Evolutionary conservation across 441 rosid species (phyloP).

Genomic region (Populus hybrid): DNA sequence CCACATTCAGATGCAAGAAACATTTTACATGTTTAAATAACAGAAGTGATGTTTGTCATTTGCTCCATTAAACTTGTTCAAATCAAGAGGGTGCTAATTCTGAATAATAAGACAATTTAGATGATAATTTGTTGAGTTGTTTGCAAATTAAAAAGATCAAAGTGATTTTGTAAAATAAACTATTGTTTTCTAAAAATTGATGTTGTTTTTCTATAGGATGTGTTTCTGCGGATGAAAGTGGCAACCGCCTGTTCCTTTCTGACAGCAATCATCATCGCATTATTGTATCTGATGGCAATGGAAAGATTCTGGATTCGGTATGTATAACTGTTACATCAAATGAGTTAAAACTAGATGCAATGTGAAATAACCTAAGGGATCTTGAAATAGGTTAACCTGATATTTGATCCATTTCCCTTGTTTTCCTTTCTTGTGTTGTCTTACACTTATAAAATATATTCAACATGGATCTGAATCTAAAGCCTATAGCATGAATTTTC

Average conservation of each 20-base stretch:
- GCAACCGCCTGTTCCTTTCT: constrained; percentile 69
- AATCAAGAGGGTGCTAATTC: not conserved
- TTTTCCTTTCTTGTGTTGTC: not conserved
- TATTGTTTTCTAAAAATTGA: constrained; percentile 21
- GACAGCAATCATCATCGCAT: constrained; percentile 97
- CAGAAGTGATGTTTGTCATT: not conserved
- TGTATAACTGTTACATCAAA: constrained; percentile 30
- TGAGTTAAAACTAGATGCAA: not conserved
- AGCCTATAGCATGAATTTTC: not conserved
- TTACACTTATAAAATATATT: no score
- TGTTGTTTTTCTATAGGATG: constrained; percentile 57
- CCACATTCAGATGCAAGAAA: not conserved
- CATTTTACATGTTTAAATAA: not conserved
- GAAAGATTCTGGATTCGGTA: constrained; percentile 82
- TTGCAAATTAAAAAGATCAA: not conserved
- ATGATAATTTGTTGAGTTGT: not conserved
- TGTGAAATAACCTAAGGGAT: not conserved
- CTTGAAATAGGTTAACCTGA: not conserved
- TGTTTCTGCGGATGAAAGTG: constrained; percentile 69
- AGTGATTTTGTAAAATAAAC: not conserved
- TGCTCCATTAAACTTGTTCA: not conserved
- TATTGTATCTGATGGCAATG: constrained; percentile 51
- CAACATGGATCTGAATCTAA: not conserved
- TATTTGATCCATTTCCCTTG: not conserved
- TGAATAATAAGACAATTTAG: not conserved